A percentile compares a stretch with the other conserved stretches of the same genome.
Evolutionary conservation across 192 early-diverging fungal species (phyloP).

Genomic region (Backusella sp.): DNA sequence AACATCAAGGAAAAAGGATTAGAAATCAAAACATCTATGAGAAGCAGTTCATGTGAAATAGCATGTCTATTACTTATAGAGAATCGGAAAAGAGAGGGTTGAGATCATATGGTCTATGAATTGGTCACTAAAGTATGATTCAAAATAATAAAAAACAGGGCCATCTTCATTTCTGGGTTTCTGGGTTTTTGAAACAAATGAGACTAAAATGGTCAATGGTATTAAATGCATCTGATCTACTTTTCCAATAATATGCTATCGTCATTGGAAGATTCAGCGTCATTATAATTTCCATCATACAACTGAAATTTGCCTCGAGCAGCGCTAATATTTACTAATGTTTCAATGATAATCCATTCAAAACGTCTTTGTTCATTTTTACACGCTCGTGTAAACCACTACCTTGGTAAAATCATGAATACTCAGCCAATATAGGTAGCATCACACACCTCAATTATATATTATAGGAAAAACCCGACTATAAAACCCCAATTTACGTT

Average conservation of each 20-base stretch:
- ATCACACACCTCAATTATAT: not conserved
- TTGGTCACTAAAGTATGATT: not conserved
- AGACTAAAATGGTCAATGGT: not conserved
- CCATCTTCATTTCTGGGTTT: not conserved
- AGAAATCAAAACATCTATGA: slow-evolving; percentile 2
- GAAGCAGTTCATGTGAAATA: not conserved
- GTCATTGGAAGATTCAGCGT: not conserved
- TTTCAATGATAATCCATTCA: not conserved
- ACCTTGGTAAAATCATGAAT: not conserved
- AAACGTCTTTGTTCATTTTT: not conserved
- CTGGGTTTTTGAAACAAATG: not conserved
- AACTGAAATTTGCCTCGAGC: not conserved
- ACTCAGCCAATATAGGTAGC: not conserved
- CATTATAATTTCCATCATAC: not conserved
- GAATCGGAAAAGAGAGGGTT: not conserved
- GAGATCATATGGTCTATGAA: not conserved
- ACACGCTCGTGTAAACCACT: not conserved
- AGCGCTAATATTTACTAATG: not conserved
- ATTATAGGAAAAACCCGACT: not conserved
- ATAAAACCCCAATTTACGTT: not conserved
- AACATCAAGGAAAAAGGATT: slow-evolving; percentile 3
- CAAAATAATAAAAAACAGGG: not conserved
- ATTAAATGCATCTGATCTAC: not conserved
- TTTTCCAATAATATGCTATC: not conserved
- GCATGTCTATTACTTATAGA: not conserved